These are phyloP conservation scores for Trypanosoma cruzi DNA, from an alignment of 208 protist species.

Conservation along the genomic window DNA sequence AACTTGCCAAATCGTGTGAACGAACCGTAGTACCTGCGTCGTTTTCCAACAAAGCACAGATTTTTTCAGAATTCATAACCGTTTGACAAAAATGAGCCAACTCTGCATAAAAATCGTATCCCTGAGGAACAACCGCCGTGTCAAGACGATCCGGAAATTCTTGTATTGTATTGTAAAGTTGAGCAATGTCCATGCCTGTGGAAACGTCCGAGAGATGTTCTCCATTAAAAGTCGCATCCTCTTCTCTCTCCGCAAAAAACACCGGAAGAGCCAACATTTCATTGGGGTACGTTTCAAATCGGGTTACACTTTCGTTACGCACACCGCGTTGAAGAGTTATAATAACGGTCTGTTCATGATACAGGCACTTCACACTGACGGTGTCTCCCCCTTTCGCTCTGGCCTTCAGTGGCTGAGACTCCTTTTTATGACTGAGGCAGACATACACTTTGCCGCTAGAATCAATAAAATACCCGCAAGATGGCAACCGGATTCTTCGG, in stretches of 20 bases:
- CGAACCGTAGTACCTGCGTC: conserved; percentile 28
- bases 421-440: conserved; percentile 45
- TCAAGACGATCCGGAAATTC: conserved; percentile 27
- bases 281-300: conserved; percentile 53
- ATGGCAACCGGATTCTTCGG: conserved; percentile 36
- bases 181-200: conserved; percentile 37
- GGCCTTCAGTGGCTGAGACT: conserved; percentile 52
- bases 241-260: conserved; percentile 51
- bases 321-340: conserved; percentile 52
- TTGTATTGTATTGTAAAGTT: conserved; percentile 58
- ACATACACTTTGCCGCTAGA: conserved; percentile 70
- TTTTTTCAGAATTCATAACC: conserved; percentile 30
- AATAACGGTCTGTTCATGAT: conserved; percentile 56
- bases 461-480: conserved; percentile 80
- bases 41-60: neutral
- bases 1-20: conserved; percentile 72
- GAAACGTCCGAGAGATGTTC: conserved; percentile 41
- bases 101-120: conserved; percentile 84
- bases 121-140: conserved; percentile 35
- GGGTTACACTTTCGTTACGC: conserved; percentile 48
- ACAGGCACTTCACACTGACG: conserved; percentile 63
- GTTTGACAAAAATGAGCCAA: conserved; percentile 72
- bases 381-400: conserved; percentile 60
- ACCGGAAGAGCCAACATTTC: conserved; percentile 59
- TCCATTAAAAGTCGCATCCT: conserved; percentile 57